Percentiles rank a stretch among this genome's conserved stretches.
phyloP scores from a whole-genome alignment of 345 rosid genomes.

The Arabidopsis arenosa region DNA sequence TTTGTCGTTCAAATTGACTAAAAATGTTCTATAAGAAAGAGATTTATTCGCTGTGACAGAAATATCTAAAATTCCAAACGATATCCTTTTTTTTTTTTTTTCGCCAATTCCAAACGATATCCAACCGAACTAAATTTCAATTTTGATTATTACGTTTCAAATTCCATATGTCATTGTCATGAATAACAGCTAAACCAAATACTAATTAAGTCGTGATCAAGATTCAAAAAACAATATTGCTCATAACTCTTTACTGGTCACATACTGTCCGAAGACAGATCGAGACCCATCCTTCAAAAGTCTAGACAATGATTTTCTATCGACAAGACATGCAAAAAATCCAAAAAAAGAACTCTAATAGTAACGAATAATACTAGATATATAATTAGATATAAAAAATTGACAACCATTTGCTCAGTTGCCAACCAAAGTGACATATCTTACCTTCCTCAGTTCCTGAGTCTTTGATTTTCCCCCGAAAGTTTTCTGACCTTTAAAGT shows the following conservation, averaged over 20 bases:
- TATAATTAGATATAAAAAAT: slow-evolving; percentile 9
- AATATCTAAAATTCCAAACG: not conserved
- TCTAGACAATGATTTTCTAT: slow-evolving; percentile 28
- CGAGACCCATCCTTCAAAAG: slow-evolving; percentile 19
- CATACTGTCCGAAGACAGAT: slow-evolving; percentile 3
- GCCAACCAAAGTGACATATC: slow-evolving; percentile 41
- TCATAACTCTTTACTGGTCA: not conserved
- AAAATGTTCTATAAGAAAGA: not conserved
- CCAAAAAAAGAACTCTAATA: slow-evolving; percentile 9
- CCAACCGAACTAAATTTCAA: not conserved
- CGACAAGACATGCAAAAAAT: slow-evolving; percentile 37
- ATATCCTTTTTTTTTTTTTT: too few species aligned
- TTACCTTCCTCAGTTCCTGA: slow-evolving; percentile 36
- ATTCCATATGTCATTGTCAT: slow-evolving; percentile 12
- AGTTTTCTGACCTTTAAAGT: slow-evolving; percentile 38
- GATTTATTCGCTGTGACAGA: not conserved
- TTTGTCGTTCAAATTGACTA: not conserved
- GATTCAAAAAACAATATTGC: not conserved
- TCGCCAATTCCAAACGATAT: not conserved
- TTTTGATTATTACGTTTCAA: not conserved
- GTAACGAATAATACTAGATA: slow-evolving; percentile 1
- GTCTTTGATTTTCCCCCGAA: slow-evolving; percentile 30
- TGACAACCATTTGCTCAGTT: slow-evolving; percentile 35
- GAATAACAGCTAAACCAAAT: slow-evolving; percentile 21
- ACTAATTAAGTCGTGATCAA: not conserved